Base-by-base conservation (phyloP, 306 rosid species). In the Quercus alba region DNA sequence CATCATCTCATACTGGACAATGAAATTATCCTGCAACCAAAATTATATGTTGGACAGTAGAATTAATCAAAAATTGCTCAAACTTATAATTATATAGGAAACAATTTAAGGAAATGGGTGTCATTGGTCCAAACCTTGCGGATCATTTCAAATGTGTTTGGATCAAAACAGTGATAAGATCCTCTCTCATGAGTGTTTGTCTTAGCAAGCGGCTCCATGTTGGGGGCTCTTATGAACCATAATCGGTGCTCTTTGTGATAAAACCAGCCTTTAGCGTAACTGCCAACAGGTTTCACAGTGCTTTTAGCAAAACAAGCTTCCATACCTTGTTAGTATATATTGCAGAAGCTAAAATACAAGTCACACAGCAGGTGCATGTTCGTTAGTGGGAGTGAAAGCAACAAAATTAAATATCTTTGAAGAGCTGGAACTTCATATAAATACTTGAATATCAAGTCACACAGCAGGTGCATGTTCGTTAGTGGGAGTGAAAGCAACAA, bases 81-180 rank as follows among this genome's bases (percentile, higher is more conserved):
- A 67, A 30, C 7, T 33, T 3, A 19, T 7, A 68, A 19, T 33
- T 17, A 35, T 35, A 33, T 4, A 79, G 28, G 17, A 75, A 1
- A 35, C 33, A 74, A 69, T 5, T 4, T 26, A 71, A 3, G 69
- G 69, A 15, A 80, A 31, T n/a, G 72, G 21, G 46, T 20, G 20
- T 73, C 21, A 52, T 35, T 4, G 74, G 75, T 84, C 56, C 96
- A 73, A 77, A 96, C 99, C 99, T 93, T 93, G 28, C 90, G 94
- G 77, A 90, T 75, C 0, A 83, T 88, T 88, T 96, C 99, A 62
- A 96, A 91, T 69, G 91, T 58, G 85, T 81, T 92, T 18, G 98
- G 98, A 74, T 96, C 98, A 49, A 96, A 96, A 83, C 92, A 91
- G 82, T 84, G 92, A 80, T 93, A 96, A 10, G 97, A 91, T 78